A percentile compares a stretch with the other conserved stretches of the same genome.
phyloP scores from a whole-genome alignment of 2,329 filamentous ascomycete species.

The Phyllosticta paracitricarpa region DNA sequence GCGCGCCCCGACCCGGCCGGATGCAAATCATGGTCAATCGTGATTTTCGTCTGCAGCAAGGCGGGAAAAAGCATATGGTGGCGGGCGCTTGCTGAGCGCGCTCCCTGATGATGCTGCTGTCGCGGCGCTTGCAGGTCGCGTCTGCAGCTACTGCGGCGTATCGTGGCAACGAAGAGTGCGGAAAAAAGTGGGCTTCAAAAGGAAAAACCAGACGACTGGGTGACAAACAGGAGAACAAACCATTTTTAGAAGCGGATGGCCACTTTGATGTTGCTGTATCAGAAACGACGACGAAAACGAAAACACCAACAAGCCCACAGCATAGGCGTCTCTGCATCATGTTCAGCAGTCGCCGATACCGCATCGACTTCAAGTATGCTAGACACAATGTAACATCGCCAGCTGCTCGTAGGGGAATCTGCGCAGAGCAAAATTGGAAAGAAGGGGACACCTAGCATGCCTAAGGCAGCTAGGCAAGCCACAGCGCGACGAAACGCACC shows the following conservation, averaged over 20 bases:
- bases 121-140: neutral
- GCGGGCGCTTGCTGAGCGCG: neutral
- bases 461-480: neutral
- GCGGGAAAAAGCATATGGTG: neutral
- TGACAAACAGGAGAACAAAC: neutral
- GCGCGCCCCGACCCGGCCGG: neutral
- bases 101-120: neutral
- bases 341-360: neutral
- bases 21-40: neutral
- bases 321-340: neutral
- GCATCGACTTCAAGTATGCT: neutral
- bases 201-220: neutral
- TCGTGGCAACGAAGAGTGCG: neutral
- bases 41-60: neutral
- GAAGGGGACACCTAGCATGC: neutral
- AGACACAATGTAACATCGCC: neutral
- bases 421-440: neutral
- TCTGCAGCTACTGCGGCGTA: neutral
- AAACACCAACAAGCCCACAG: neutral
- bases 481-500: neutral
- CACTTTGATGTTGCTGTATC: neutral
- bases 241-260: neutral
- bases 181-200: neutral
- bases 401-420: neutral
- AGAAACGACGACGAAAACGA: neutral